Evolutionary conservation across 208 protist genomes (phyloP).

Genomic region (Trypanosoma scelopori): DNA sequence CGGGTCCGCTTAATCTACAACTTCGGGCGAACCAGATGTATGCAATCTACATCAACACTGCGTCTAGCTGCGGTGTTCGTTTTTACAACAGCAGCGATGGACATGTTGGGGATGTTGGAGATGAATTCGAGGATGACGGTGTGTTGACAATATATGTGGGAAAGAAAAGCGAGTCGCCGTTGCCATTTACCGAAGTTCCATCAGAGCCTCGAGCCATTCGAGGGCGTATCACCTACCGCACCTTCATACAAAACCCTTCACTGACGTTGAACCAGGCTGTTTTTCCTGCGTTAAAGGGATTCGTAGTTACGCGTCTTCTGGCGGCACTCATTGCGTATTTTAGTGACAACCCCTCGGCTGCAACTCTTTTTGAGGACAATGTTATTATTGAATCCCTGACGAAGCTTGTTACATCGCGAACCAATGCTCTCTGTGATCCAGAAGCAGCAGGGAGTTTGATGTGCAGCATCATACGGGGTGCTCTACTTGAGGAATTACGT

Average conservation of each 20-base stretch:
- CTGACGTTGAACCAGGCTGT: conserved; percentile 42
- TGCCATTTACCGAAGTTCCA: conserved; percentile 74
- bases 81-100: conserved; percentile 90
- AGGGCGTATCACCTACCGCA: conserved; percentile 81
- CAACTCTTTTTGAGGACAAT: conserved; percentile 33
- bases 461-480: conserved; percentile 8
- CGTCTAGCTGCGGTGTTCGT: conserved; percentile 80
- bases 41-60: conserved; percentile 87
- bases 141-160: conserved; percentile 82
- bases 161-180: conserved; percentile 80
- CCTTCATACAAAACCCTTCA: conserved; percentile 35
- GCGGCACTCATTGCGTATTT: conserved; percentile 82
- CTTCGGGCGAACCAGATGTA: conserved; percentile 81
- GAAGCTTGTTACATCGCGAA: conserved; percentile 17
- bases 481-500: conserved; percentile 12
- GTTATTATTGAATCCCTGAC: conserved; percentile 11
- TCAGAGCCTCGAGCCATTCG: conserved; percentile 74
- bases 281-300: conserved; percentile 72
- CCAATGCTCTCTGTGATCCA: background rate
- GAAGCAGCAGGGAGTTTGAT: conserved; percentile 19
- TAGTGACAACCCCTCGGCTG: conserved; percentile 25
- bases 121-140: conserved; percentile 86
- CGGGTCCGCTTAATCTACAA: conserved; percentile 57
- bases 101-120: conserved; percentile 67
- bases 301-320: conserved; percentile 83